Evolutionary conservation across 257 asterid genomes (phyloP), one percentile per base, ranked within the genome.

Genomic region (Primulina huaijiensis): DNA sequence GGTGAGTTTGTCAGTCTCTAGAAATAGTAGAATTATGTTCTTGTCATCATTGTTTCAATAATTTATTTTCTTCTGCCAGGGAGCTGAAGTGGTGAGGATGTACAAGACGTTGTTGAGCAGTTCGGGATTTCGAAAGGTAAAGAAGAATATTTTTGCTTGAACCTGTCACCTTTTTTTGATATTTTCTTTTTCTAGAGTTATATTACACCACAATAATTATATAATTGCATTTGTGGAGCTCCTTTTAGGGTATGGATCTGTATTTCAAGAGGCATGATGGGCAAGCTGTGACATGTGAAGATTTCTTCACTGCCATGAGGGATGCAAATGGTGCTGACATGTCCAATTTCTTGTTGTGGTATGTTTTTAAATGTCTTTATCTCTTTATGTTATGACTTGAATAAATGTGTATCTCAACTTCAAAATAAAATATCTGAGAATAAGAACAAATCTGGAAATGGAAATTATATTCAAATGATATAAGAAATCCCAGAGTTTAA

Each of bases 21-120:
- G 3, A 25, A 40, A 11, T 56, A 64, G 62, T 21, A 16, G 65
- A 64, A 61, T 27, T 38, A 53, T 59, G 10, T 10, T 33, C 0
- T 8, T 43, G 23, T n/a, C 55, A 11, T 71, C 70, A 7, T 69
- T 43, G 46, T 60, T 58, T 60, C 40, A 65, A 59, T 53, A 31
- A 31, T 31, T 31, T 31, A 31, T 31, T 31, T 31, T 31, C 34
- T 31, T 31, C 4, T 31, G 34, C 65, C 80, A 89, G 95, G 96
- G 96, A 70, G 95, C 96, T 73, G 96, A 90, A 75, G 96, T 90
- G 63, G 95, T 90, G 37, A 84, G 96, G 84, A 90, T 90, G 96
- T 90, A 90, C 84, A 90, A 90, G 80, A 90, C 96, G 29, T 75
- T 90, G 82, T 77, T 88, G 67, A 88, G 87, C 60, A 79, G 82